These are phyloP conservation scores for Schwanniomyces pseudopolymorphus DNA, from an alignment of 805 yeast species.

Conservation along the genomic window DNA sequence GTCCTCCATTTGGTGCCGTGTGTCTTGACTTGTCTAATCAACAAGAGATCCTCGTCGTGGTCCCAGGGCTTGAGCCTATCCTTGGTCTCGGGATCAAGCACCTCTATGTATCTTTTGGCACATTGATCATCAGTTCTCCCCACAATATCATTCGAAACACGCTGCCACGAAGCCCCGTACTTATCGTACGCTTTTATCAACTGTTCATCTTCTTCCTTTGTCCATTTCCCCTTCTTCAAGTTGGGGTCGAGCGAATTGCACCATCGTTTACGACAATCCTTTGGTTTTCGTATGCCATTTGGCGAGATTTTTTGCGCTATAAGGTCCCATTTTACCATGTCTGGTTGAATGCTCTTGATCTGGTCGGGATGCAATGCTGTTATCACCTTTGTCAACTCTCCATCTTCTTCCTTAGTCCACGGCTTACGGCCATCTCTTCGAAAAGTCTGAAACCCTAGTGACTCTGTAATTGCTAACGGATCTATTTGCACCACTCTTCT, in stretches of 20 bases:
- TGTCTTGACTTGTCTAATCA: constrained; percentile 64
- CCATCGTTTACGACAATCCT: constrained; percentile 90
- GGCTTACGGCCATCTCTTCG: constrained; percentile 60
- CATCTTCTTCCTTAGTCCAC: constrained; percentile 80
- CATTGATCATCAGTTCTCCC: constrained; percentile 96
- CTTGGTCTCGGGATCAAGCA: constrained; percentile 75
- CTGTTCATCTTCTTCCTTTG: constrained; percentile 69
- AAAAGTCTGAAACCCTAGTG: constrained; percentile 73
- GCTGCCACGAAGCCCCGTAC: constrained; percentile 84
- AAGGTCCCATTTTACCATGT: constrained; percentile 60
- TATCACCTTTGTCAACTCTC: constrained; percentile 43
- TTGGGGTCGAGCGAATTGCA: constrained; percentile 79
- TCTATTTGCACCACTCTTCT: constrained; percentile 36
- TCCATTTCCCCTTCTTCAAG: constrained; percentile 84
- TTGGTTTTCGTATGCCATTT: constrained; percentile 57
- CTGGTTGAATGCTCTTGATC: constrained; percentile 27
- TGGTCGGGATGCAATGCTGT: constrained; percentile 29
- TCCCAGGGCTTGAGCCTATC: constrained; percentile 82
- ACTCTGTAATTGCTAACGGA: constrained; percentile 62
- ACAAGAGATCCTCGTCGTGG: constrained; percentile 66
- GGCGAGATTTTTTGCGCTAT: constrained; percentile 45
- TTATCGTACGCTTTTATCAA: constrained; percentile 62
- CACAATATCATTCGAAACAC: constrained; percentile 69
- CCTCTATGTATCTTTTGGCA: constrained; percentile 87
- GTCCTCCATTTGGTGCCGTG: constrained; percentile 91